Percentiles rank a stretch among this genome's conserved stretches.
Evolutionary conservation across 2,329 filamentous ascomycete species (phyloP).

Genomic region (Penicillium sp.): DNA sequence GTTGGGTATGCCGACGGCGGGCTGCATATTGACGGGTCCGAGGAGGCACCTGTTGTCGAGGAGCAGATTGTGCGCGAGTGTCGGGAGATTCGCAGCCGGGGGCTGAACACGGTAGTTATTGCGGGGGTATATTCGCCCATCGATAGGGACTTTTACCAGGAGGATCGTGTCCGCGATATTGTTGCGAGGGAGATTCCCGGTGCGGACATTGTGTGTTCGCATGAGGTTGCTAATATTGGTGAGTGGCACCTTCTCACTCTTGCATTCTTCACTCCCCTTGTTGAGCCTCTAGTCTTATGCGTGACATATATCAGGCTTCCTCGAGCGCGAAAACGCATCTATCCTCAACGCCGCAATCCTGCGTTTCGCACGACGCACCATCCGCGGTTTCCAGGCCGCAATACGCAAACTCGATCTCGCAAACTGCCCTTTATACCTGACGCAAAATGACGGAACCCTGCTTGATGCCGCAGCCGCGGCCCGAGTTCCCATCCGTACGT

Average conservation of each 20-base stretch:
- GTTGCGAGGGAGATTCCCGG: background rate
- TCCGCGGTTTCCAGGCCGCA: background rate
- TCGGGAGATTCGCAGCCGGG: background rate
- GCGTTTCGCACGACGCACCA: background rate
- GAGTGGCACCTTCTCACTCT: background rate
- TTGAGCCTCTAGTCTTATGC: too few species aligned
- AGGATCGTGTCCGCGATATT: background rate
- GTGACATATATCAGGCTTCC: background rate
- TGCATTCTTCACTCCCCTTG: too few species aligned
- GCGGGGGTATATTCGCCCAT: background rate
- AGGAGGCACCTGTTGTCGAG: background rate
- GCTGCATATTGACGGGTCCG: background rate
- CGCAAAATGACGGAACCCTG: background rate
- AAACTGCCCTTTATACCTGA: background rate
- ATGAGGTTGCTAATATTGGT: background rate
- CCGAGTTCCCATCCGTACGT: background rate
- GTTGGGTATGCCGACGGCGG: background rate
- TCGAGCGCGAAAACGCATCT: background rate
- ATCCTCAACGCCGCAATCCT: background rate
- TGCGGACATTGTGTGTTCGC: background rate
- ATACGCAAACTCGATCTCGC: background rate
- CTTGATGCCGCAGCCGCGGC: background rate
- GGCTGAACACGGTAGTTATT: background rate
- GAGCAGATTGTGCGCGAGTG: background rate
- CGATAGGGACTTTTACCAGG: background rate